phyloP scores from a whole-genome alignment of 805 yeast species.

The Hermanozyma aechmeae region DNA sequence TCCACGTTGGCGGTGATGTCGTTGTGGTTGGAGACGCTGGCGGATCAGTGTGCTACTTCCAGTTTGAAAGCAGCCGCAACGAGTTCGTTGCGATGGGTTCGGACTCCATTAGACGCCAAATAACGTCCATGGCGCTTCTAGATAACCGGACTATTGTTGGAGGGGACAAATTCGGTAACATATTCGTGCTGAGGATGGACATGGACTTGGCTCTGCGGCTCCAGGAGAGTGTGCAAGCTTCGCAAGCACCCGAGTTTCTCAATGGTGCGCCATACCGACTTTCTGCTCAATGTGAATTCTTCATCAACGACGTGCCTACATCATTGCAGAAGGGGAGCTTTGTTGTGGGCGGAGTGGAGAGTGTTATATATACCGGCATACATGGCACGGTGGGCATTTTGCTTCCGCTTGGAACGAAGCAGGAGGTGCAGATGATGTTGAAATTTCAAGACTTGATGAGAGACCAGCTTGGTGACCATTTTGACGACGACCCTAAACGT shows the following conservation, averaged over 20 bases:
- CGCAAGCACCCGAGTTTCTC: constrained; percentile 20
- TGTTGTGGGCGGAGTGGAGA: constrained; percentile 55
- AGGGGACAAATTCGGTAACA: constrained; percentile 83
- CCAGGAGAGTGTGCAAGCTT: constrained; percentile 38
- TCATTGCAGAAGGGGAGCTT: constrained; percentile 46
- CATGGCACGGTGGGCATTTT: constrained; percentile 77
- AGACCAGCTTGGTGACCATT: constrained; percentile 15
- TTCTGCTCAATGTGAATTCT: constrained; percentile 45
- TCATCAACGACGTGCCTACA: constrained; percentile 62
- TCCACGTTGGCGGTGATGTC: constrained; percentile 42
- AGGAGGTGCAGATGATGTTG: constrained; percentile 52
- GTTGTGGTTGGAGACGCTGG: constrained; percentile 65
- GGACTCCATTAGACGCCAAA: constrained; percentile 60
- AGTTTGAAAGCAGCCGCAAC: constrained; percentile 38
- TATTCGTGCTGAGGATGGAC: constrained; percentile 59
- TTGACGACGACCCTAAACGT: constrained; percentile 16
- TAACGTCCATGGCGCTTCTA: constrained; percentile 48
- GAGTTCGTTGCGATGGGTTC: constrained; percentile 57
- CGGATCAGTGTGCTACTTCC: constrained; percentile 52
- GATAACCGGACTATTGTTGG: constrained; percentile 73
- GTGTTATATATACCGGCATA: constrained; percentile 62
- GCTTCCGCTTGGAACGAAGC: constrained; percentile 52
- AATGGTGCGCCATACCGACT: constrained; percentile 50
- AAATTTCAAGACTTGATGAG: constrained; percentile 43
- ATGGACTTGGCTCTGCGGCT: constrained; percentile 36